These are phyloP conservation scores for Vicia sativa DNA, from an alignment of 306 rosid species.

Conservation along the genomic window DNA sequence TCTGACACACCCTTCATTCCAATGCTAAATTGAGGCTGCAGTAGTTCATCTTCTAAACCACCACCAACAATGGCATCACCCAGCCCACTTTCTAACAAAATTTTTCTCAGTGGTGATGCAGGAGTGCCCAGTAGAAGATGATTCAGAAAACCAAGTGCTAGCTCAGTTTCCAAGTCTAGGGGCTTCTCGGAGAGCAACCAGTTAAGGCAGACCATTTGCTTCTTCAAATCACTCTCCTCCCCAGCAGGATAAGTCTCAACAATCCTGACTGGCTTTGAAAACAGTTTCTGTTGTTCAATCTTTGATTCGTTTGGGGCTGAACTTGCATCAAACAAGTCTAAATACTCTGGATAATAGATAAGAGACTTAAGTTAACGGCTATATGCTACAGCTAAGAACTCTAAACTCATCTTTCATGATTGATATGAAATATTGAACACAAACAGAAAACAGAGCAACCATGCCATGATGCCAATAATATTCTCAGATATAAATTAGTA, in stretches of 20 bases:
- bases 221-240: conserved; percentile 81
- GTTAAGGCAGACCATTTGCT: conserved; percentile 86
- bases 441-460: conserved; percentile 19
- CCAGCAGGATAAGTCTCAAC: conserved; percentile 92
- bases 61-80: conserved; percentile 99
- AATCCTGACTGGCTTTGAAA: conserved; percentile 77
- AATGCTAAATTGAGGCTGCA: conserved; percentile 94
- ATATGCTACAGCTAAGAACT: conserved; percentile 20
- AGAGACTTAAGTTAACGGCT: conserved; percentile 31
- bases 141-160: conserved; percentile 80
- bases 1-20: conserved; percentile 93
- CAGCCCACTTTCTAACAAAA: conserved; percentile 91
- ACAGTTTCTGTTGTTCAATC: conserved; percentile 68
- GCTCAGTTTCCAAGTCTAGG: conserved; percentile 75
- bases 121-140: conserved; percentile 99
- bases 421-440: conserved; percentile 30
- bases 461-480: conserved; percentile 7
- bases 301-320: conserved; percentile 77
- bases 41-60: conserved; percentile 95
- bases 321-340: conserved; percentile 79
- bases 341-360: conserved; percentile 69
- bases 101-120: conserved; percentile 92
- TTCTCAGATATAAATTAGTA: conserved; percentile 27
- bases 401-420: conserved; percentile 10
- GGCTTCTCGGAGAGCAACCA: conserved; percentile 98